phyloP scores from a whole-genome alignment of 139 green algal species.

The Astrephomene gubernaculifera region DNA sequence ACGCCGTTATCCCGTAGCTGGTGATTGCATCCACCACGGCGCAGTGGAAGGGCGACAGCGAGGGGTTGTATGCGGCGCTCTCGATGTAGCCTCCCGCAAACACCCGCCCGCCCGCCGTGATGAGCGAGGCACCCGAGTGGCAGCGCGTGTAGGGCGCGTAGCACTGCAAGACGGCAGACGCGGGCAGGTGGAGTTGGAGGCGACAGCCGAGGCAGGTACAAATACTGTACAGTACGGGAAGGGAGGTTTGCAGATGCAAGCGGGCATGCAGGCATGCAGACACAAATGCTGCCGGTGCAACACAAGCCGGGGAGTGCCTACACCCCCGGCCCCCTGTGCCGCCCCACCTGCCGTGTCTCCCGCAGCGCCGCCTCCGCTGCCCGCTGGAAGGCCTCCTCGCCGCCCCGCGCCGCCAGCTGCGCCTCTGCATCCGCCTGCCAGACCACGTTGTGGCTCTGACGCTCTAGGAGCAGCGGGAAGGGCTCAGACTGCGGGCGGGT shows the following conservation, averaged over 20 bases:
- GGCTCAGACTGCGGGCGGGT: conserved; percentile 43
- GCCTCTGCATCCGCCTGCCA: conserved; percentile 49
- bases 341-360: conserved; percentile 51
- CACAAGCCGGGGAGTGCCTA: too few species aligned
- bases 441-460: conserved; percentile 69
- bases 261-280: too few species aligned
- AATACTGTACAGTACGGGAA: too few species aligned
- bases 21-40: conserved; percentile 77
- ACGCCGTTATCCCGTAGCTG: conserved; percentile 63
- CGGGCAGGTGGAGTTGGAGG: too few species aligned
- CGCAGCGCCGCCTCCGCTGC: conserved; percentile 60
- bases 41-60: conserved; percentile 80
- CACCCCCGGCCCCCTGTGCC: too few species aligned
- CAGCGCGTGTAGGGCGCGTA: conserved; percentile 88
- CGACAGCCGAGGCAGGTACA: too few species aligned
- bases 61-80: conserved; percentile 90
- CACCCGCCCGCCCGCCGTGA: conserved; percentile 62
- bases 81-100: conserved; percentile 82
- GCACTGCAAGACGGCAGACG: conserved; percentile 51
- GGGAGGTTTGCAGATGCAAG: too few species aligned
- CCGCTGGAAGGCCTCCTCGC: conserved; percentile 45
- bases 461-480: conserved; percentile 78
- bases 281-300: too few species aligned
- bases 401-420: background rate
- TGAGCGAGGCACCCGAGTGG: conserved; percentile 75